Conservation (phyloP, 2,329 filamentous ascomycete genomes). For the Colletotrichum sp. region DNA sequence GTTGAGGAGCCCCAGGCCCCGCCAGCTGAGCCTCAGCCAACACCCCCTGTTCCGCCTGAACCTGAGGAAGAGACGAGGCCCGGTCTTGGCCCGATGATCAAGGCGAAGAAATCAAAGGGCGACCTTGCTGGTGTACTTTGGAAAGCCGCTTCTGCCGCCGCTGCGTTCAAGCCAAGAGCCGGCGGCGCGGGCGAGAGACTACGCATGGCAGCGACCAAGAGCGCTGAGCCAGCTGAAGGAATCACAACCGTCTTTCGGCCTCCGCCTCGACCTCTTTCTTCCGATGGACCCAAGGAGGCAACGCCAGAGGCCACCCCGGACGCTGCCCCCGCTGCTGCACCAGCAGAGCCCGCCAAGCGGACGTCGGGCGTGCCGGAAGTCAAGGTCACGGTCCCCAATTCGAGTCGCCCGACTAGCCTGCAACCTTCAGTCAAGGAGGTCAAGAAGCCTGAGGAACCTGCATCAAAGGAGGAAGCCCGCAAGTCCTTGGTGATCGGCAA, state of each 20-base stretch:
- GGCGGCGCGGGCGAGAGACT: slow-evolving; percentile 86
- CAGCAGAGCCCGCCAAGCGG: slow-evolving; percentile 34
- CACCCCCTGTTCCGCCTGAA: slow-evolving; percentile 30
- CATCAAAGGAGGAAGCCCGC: slow-evolving; percentile 54
- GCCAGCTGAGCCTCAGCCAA: slow-evolving; percentile 19
- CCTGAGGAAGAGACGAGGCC: slow-evolving; percentile 59
- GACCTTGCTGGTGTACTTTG: slow-evolving; percentile 79
- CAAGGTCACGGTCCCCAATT: slow-evolving; percentile 58
- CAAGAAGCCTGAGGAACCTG: slow-evolving; percentile 26
- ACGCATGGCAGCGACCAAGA: slow-evolving; percentile 63
- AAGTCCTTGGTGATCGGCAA: slow-evolving; percentile 73
- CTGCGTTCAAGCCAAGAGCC: slow-evolving; percentile 80
- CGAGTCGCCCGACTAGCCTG: slow-evolving; percentile 43
- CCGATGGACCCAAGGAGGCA: slow-evolving; percentile 36
- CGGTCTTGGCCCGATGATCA: slow-evolving; percentile 90
- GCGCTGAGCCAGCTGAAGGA: slow-evolving; percentile 58
- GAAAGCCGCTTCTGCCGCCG: slow-evolving; percentile 75
- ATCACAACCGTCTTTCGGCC: slow-evolving; percentile 89
- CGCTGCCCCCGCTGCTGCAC: slow-evolving; percentile 27
- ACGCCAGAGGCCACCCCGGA: slow-evolving; percentile 24
- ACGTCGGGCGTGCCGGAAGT: slow-evolving; percentile 58
- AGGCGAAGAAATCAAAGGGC: slow-evolving; percentile 73
- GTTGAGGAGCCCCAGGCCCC: not conserved
- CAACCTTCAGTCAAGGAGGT: slow-evolving; percentile 42
- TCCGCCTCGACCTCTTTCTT: slow-evolving; percentile 58